A percentile compares a stretch with the other conserved stretches of the same genome.
phyloP scores from a whole-genome alignment of 345 rosid species.

The Draba incana region DNA sequence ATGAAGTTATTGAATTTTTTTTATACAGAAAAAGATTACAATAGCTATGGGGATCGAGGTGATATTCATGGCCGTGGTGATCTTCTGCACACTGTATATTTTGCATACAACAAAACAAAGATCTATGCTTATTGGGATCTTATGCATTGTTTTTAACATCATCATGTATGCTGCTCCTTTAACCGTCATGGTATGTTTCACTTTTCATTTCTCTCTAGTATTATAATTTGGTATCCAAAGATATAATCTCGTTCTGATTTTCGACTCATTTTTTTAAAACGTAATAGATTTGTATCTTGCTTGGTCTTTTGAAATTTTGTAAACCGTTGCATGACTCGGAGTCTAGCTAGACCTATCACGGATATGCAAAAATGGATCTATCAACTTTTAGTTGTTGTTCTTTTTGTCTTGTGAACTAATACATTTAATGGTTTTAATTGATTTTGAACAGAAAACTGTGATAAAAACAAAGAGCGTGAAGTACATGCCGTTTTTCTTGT shows the following conservation, averaged over 20 bases:
- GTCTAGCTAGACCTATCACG: constrained; percentile 12
- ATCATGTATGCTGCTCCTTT: constrained; percentile 73
- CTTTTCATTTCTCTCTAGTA: not conserved
- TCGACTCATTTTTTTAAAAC: no score
- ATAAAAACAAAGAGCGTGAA: constrained; percentile 79
- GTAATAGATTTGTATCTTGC: no score
- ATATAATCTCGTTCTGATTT: no score
- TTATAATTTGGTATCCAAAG: not conserved
- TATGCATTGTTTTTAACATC: constrained; percentile 43
- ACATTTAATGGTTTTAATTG: constrained; percentile 9
- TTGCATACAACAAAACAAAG: constrained; percentile 51
- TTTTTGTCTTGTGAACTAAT: constrained; percentile 32
- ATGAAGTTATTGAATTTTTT: not conserved
- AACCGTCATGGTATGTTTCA: constrained; percentile 62
- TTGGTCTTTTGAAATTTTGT: not conserved
- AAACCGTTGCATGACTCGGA: not conserved
- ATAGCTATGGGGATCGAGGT: constrained; percentile 47
- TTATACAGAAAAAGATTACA: constrained; percentile 35
- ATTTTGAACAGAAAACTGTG: constrained; percentile 55
- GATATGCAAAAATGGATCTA: not conserved
- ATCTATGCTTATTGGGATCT: constrained; percentile 54
- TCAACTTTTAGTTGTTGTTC: not conserved
- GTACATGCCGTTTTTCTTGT: constrained; percentile 77
- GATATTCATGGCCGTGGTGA: constrained; percentile 48
- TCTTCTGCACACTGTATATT: constrained; percentile 44